Evolutionary conservation across 352 stramenopile species (phyloP).

Genomic region (Ophiocytium majus): DNA sequence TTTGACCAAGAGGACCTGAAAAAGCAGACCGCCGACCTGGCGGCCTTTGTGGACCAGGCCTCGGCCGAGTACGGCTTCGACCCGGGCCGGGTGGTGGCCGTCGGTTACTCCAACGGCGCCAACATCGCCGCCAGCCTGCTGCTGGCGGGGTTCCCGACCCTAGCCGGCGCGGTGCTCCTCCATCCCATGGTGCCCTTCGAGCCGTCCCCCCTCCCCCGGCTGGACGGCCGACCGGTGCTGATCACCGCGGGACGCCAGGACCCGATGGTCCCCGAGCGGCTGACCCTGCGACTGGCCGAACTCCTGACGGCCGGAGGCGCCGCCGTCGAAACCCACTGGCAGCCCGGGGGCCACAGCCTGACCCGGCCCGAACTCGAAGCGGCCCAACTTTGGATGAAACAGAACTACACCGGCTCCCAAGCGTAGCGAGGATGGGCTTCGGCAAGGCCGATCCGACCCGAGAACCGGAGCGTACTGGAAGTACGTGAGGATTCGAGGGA

Average conservation of each 20-base stretch:
- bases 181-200: not conserved
- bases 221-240: not conserved
- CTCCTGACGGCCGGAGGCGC: not conserved
- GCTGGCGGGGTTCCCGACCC: not conserved
- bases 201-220: not conserved
- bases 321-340: not conserved
- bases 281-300: not conserved
- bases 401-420: too few relatives aligned
- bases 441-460: too few relatives aligned
- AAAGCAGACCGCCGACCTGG: not conserved
- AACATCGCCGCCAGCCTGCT: not conserved
- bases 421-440: too few relatives aligned
- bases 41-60: not conserved
- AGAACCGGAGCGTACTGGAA: too few relatives aligned
- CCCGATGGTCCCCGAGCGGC: not conserved
- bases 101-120: conserved; percentile 6
- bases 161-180: not conserved
- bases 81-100: not conserved
- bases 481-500: too few relatives aligned
- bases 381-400: too few relatives aligned
- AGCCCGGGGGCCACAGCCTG: not conserved
- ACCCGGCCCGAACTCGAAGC: too few relatives aligned
- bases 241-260: not conserved
- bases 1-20: conserved; percentile 9
- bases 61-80: too few relatives aligned